Evolutionary conservation across 345 rosid genomes (phyloP), one percentile per base, ranked within the genome.

Genomic region (Odontarrhena argentea): DNA sequence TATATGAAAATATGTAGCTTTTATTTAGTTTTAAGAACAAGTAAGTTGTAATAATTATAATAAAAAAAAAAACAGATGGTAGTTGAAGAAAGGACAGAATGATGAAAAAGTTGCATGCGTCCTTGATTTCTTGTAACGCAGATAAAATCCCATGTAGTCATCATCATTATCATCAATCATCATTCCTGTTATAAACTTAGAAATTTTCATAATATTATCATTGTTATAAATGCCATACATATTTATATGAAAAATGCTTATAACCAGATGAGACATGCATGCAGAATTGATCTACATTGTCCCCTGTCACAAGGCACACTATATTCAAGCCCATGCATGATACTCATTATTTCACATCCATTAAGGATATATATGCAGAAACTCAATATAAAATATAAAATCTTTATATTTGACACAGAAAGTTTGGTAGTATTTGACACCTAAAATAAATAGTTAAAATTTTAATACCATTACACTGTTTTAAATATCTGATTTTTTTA

Each of bases 41-140:
- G 62, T 36, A 43, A 37, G 34, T 56, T 36, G 60, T 46, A 13
- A 32, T 5, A 37, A 32, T 51, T 45, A 28, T 38, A 45, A 74
- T 60, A 53, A 67, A 47, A 8, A 41, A 38, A 46, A 64, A 54
- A 2, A 28, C 35, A 38, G 18, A 61, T 68, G 74, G 69, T 68
- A 40, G 74, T 74, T 74, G 74, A 68, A 68, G 74, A 74, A 74
- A 74, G 74, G 74, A 68, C 77, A 74, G 12, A 68, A 74, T 74
- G 77, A 74, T 74, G 73, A 74, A 61, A 74, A 74, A 68, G 74
- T 55, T 74, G 77, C 77, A 74, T 74, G 74, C 77, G 77, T 74
- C 77, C 77, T 68, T 74, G 68, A 61, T 74, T 68, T 74, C 74
- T 60, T 74, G 68, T 68, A 74, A 67, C 69, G 73, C 73, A 74